Evolutionary conservation across 495 filamentous ascomycete genomes (phyloP), one percentile per base, ranked within the genome.

Genomic region (Xylaria grammica): DNA sequence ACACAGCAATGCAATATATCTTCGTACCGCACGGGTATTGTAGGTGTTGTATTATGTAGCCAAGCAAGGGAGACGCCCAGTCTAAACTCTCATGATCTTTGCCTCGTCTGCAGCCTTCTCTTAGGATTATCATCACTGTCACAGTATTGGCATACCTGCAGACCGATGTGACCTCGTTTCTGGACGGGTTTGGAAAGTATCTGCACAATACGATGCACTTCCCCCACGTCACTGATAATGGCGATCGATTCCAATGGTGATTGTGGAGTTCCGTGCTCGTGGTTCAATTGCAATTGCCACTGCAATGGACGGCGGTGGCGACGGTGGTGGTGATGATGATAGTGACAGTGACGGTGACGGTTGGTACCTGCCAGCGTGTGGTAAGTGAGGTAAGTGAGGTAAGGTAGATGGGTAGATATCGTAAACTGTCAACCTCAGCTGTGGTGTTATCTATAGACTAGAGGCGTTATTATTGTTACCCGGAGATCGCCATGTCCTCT

Each of bases 111-210:
- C 49, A 30, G 15, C 8, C n/a, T 7, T 27, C 17, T 27, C 53
- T 6, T 29, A 36, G 53, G 32, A 36, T 45, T 44, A 30, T 19
- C 24, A 26, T 30, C 40, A 44, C n/a, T 30, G 54, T 57, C 30
- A 38, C 54, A 42, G 54, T 45, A 57, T 57, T 30, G 54, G 11
- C 22, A 44, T 20, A 10, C 20, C n/a, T 30, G 40, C 55, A 58
- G 55, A 27, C 55, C 10, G 26, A 22, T 58, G 19, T 40, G 55
- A 34, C 40, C 24, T 19, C 38, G 30, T 20, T n/a, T 44, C 24
- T 30, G 24, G 30, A 46, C 38, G 30, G 20, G 13, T 29, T 29
- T 45, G 38, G 54, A 46, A 32, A 22, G n/a, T 32, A 32, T 32
- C 55, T 46, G 34, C 36, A 29, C 30, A 9, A 20, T 19, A 45